Evolutionary conservation across 306 rosid species (phyloP).

Genomic region (Rosa rugosa): DNA sequence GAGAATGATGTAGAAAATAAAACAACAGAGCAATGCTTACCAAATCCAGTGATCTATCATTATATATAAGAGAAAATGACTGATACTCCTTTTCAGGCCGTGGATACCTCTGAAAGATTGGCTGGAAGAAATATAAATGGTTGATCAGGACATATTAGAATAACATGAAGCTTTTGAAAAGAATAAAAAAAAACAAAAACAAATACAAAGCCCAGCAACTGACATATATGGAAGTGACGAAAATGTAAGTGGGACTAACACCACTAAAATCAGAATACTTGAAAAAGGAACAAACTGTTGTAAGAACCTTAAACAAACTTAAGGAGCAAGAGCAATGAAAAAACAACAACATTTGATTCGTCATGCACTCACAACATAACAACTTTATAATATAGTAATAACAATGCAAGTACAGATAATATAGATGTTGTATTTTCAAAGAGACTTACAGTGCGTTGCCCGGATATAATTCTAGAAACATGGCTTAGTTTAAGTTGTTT

Average conservation of each 20-base stretch:
- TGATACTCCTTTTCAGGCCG: slow-evolving; percentile 99
- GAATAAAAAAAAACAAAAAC: background rate
- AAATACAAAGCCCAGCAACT: background rate
- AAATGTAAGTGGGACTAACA: background rate
- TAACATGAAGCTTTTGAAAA: slow-evolving; percentile 19
- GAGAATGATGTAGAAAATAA: slow-evolving; percentile 5
- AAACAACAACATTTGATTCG: background rate
- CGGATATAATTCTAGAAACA: slow-evolving; percentile 93
- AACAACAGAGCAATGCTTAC: slow-evolving; percentile 42
- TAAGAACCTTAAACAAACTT: background rate
- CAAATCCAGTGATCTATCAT: slow-evolving; percentile 92
- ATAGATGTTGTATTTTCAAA: slow-evolving; percentile 23
- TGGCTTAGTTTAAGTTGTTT: slow-evolving; percentile 88
- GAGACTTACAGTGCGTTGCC: slow-evolving; percentile 91
- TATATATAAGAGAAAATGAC: slow-evolving; percentile 96
- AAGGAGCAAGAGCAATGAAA: slow-evolving; percentile 3
- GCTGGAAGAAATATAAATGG: slow-evolving; percentile 58
- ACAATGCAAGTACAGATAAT: slow-evolving; percentile 21
- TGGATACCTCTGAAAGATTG: slow-evolving; percentile 97
- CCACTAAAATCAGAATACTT: background rate
- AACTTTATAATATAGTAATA: background rate
- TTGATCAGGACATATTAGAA: slow-evolving; percentile 43
- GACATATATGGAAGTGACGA: background rate
- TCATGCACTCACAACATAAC: background rate
- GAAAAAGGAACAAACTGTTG: background rate